These are phyloP conservation scores for Penicillium sclerotiorum DNA, from an alignment of 2,329 filamentous ascomycete genomes.

Conservation along the genomic window DNA sequence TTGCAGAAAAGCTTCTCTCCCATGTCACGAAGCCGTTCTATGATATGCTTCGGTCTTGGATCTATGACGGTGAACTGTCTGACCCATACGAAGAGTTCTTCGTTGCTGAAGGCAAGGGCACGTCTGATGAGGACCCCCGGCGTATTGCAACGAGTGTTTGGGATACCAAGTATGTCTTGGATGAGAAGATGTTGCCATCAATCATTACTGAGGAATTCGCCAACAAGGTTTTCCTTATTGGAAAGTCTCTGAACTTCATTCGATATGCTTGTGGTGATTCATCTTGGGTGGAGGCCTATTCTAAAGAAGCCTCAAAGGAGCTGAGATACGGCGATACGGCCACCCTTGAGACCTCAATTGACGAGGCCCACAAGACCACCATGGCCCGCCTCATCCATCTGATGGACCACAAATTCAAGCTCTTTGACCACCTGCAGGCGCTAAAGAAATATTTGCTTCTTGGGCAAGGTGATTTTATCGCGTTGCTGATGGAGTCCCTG, in stretches of 20 bases:
- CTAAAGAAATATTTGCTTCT: constrained; percentile 94
- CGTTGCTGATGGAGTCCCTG: constrained; percentile 93
- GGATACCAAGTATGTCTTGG: constrained; percentile 95
- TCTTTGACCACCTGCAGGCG: constrained; percentile 88
- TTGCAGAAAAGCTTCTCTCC: constrained; percentile 83
- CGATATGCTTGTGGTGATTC: constrained; percentile 92
- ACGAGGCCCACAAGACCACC: constrained; percentile 95
- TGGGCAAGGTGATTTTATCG: constrained; percentile 96
- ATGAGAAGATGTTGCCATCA: constrained; percentile 82
- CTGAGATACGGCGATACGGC: constrained; percentile 91
- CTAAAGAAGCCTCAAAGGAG: constrained; percentile 88
- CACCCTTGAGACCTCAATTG: constrained; percentile 88
- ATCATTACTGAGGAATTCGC: constrained; percentile 94
- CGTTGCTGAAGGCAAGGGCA: constrained; percentile 67
- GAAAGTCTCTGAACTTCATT: constrained; percentile 97
- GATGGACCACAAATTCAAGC: constrained; percentile 92
- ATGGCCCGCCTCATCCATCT: constrained; percentile 93
- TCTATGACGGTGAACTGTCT: constrained; percentile 96
- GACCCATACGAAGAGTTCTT: constrained; percentile 97
- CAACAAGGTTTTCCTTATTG: constrained; percentile 94
- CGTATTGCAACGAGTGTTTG: constrained; percentile 80
- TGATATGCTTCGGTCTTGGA: constrained; percentile 93
- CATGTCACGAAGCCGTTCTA: constrained; percentile 95
- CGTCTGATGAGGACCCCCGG: constrained; percentile 38
- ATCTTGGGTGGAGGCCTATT: constrained; percentile 93